phyloP scores from a whole-genome alignment of 2,329 filamentous ascomycete species.

The Colletotrichum sp. region DNA sequence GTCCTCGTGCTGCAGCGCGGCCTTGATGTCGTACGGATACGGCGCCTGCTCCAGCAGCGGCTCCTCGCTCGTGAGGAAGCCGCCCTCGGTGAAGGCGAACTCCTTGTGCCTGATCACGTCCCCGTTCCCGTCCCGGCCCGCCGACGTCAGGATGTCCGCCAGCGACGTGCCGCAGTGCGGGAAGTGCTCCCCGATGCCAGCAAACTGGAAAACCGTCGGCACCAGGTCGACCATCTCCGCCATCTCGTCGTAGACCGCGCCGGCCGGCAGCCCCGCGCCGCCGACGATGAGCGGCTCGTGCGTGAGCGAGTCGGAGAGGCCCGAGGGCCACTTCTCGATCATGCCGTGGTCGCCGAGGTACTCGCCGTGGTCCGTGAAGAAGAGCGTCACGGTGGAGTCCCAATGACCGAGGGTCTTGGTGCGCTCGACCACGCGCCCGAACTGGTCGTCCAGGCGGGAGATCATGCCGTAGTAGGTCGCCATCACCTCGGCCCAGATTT shows the following conservation, averaged over 20 bases:
- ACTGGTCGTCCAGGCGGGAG: constrained; percentile 48
- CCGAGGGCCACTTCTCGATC: constrained; percentile 55
- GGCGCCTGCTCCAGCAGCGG: constrained; percentile 47
- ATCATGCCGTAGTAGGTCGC: constrained; percentile 55
- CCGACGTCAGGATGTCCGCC: neutral
- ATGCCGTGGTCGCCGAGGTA: constrained; percentile 52
- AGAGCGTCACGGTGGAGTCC: constrained; percentile 45
- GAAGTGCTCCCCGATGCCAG: constrained; percentile 40
- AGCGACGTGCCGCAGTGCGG: constrained; percentile 32
- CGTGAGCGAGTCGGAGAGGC: constrained; percentile 43
- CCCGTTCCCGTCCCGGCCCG: neutral
- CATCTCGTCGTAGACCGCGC: constrained; percentile 37
- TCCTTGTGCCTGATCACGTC: constrained; percentile 34
- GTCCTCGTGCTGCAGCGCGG: constrained; percentile 48
- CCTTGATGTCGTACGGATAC: constrained; percentile 52
- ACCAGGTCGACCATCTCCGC: constrained; percentile 51
- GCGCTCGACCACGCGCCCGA: constrained; percentile 41
- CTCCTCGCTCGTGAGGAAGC: constrained; percentile 48
- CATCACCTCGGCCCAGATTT: constrained; percentile 48
- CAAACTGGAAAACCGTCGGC: constrained; percentile 46
- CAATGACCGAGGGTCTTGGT: constrained; percentile 38
- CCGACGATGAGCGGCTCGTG: constrained; percentile 50
- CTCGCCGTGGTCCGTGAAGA: constrained; percentile 51
- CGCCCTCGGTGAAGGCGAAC: constrained; percentile 49
- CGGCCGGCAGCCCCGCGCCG: constrained; percentile 42